Evolutionary conservation across 2,329 filamentous ascomycete genomes (phyloP), one percentile per base, ranked within the genome.

Genomic region (Torrubiella hemipterigena): DNA sequence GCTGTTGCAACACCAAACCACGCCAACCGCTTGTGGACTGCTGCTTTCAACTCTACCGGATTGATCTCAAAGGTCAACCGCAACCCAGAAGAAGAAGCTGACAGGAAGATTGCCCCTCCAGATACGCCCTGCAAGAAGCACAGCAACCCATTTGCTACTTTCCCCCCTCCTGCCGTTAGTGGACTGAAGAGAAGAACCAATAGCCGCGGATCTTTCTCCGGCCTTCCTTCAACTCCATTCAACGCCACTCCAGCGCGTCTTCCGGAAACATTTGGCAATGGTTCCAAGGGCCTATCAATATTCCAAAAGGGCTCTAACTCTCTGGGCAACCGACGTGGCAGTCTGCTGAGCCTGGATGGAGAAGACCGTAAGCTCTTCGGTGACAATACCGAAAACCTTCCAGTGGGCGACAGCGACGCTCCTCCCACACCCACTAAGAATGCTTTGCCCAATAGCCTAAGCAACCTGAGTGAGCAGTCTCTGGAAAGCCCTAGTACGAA

Each of bases 121-220:
- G 91, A 96, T 50, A 98, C 91, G 2, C 91, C 91, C 2, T 96
- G 91, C 58, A 98, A 96, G 62, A 86, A 91, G 50, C 77, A 81
- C 32, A 63, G 68, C 5, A 77, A 74, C 42, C 60, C 79, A 35
- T 73, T 87, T 57, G 67, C 81, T 44, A 73, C 81, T 31, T 71
- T 71, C 54, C 73, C 76, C 1, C 69, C 67, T 2, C 62, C 62
- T 1, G 61, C 63, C 10, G 75, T 74, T 31, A 77, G 69, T 42
- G 63, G 65, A 7, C 65, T 78, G 33, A 81, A 79, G 56, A 49
- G 69, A 75, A 50, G 69, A 70, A 44, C 74, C 40, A 71, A 75
- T 34, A 56, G 48, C 35, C 71, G 76, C 37, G 77, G 82, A 39
- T 79, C 83, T 9, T 87, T 93, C 50, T 78, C 47, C 19, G 56